A percentile compares a stretch with the other conserved stretches of the same genome.
phyloP scores from a whole-genome alignment of 148 eudicot species.

The Rhododendron griersonianum region DNA sequence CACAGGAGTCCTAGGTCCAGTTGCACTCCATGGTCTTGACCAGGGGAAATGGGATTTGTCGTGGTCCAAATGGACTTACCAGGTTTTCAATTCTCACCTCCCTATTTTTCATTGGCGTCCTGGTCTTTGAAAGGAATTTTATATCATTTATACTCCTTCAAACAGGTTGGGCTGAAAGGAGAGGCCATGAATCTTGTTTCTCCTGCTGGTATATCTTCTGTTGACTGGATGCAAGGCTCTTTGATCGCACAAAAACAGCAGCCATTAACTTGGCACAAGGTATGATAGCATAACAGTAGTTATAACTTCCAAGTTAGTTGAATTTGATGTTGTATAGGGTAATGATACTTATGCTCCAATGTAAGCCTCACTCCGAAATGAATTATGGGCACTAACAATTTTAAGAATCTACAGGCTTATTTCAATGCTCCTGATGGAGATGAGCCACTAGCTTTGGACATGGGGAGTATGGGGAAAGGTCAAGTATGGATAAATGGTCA shows the following conservation, averaged over 20 bases:
- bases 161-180: slow-evolving; percentile 87
- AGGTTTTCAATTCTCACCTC: slow-evolving; percentile 25
- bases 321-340: background rate
- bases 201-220: slow-evolving; percentile 49
- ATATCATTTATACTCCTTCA: slow-evolving; percentile 3
- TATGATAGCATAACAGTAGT: slow-evolving; percentile 13
- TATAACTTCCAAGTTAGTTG: background rate
- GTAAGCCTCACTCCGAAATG: background rate
- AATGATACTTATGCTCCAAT: background rate
- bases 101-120: background rate
- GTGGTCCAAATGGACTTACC: slow-evolving; percentile 60
- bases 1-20: slow-evolving; percentile 57
- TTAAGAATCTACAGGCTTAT: slow-evolving; percentile 51
- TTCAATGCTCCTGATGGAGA: slow-evolving; percentile 77
- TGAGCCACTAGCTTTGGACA: slow-evolving; percentile 85
- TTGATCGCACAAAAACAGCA: slow-evolving; percentile 64
- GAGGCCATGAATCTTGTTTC: slow-evolving; percentile 76
- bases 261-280: slow-evolving; percentile 97
- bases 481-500: slow-evolving; percentile 93
- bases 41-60: slow-evolving; percentile 52
- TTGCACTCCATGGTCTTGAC: slow-evolving; percentile 53
- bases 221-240: slow-evolving; percentile 73
- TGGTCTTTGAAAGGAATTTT: background rate
- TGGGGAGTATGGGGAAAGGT: slow-evolving; percentile 97
- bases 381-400: background rate